Percentiles rank a stretch among this genome's conserved stretches.
phyloP scores from a whole-genome alignment of 2,329 filamentous ascomycete species.

The Beauveria caledonica region DNA sequence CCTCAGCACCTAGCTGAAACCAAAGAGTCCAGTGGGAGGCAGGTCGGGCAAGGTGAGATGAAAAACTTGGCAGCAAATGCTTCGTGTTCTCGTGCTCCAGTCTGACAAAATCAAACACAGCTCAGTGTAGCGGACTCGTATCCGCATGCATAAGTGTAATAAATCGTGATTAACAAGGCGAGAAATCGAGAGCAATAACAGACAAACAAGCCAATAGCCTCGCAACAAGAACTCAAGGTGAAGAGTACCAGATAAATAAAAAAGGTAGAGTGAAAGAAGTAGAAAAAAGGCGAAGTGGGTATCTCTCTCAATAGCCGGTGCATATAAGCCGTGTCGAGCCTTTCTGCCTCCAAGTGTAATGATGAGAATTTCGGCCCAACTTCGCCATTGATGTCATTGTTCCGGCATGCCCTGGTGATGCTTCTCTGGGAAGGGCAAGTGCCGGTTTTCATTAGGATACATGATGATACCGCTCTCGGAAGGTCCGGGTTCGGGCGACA shows the following conservation, averaged over 20 bases:
- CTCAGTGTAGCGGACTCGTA: background rate
- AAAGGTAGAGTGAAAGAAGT: slow-evolving; percentile 7
- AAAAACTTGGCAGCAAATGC: background rate
- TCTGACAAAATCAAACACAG: background rate
- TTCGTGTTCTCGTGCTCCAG: background rate
- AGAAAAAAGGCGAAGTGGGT: background rate
- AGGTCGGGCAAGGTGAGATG: background rate
- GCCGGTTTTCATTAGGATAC: slow-evolving; percentile 6
- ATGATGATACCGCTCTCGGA: slow-evolving; percentile 9
- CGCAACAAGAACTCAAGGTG: background rate
- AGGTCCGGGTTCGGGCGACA: slow-evolving; percentile 31
- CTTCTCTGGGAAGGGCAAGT: slow-evolving; percentile 9
- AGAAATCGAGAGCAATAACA: background rate
- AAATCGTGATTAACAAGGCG: background rate
- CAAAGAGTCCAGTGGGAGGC: background rate
- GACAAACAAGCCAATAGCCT: background rate
- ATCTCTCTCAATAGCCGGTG: background rate
- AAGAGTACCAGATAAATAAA: background rate
- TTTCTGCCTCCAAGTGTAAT: background rate
- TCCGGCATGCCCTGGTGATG: slow-evolving; percentile 7
- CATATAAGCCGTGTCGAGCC: background rate
- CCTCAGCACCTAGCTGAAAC: background rate
- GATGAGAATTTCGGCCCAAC: background rate
- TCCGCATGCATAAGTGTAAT: background rate
- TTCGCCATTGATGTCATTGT: background rate